phyloP scores from a whole-genome alignment of 306 rosid genomes.

The Benincasa hispida region DNA sequence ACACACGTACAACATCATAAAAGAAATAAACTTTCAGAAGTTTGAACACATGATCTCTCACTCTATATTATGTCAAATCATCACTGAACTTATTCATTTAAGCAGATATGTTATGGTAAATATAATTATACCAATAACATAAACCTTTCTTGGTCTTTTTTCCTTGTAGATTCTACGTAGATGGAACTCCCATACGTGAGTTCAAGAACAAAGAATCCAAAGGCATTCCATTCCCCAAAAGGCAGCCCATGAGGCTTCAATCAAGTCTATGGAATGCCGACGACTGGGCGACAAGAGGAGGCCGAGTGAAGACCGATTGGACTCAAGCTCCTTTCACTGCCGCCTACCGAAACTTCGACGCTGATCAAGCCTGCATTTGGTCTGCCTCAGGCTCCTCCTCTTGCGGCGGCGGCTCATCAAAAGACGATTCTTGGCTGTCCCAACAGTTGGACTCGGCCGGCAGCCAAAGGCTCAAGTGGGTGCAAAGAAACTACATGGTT shows the following conservation, averaged over 20 bases:
- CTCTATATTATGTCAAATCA: too few relatives aligned
- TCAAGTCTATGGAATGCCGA: constrained; percentile 65
- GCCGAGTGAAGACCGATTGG: constrained; percentile 66
- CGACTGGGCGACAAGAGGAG: constrained; percentile 75
- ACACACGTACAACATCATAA: too few relatives aligned
- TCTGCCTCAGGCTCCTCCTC: constrained; percentile 28
- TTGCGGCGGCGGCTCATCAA: constrained; percentile 21
- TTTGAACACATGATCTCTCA: too few relatives aligned
- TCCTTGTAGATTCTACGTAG: constrained; percentile 32
- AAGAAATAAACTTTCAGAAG: too few relatives aligned
- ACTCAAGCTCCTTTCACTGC: constrained; percentile 48
- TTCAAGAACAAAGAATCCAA: constrained; percentile 42
- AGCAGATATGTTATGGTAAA: too few relatives aligned
- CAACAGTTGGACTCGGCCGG: constrained; percentile 29
- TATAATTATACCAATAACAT: too few relatives aligned
- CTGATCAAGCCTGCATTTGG: constrained; percentile 38
- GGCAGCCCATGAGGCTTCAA: constrained; percentile 41
- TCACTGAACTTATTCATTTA: too few relatives aligned
- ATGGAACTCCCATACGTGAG: constrained; percentile 66
- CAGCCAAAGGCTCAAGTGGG: constrained; percentile 38
- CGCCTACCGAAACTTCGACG: constrained; percentile 36
- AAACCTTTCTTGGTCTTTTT: neutral
- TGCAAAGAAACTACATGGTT: constrained; percentile 50
- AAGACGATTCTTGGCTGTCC: constrained; percentile 24
- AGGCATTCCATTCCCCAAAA: constrained; percentile 43